A percentile compares a stretch with the other conserved stretches of the same genome.
Conservation (phyloP, 1,284 basidiomycete genomes). For the Marasmius sp. region DNA sequence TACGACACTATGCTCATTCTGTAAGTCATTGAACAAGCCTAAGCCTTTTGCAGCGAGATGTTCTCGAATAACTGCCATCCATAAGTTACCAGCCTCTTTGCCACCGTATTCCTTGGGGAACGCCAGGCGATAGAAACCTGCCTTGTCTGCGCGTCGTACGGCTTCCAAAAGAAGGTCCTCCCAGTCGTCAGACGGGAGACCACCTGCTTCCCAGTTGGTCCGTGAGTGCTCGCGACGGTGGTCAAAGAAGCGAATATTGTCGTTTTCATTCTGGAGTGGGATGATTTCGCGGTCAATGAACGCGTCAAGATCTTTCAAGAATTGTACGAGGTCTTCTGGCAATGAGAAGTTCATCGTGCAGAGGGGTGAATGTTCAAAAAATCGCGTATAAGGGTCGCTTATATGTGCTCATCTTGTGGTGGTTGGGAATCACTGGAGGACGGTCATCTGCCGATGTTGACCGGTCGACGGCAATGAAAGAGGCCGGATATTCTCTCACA, state of each 20-base stretch:
- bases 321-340: slow-evolving; percentile 2
- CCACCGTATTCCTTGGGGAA: slow-evolving; percentile 11
- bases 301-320: slow-evolving; percentile 5
- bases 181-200: slow-evolving; percentile 8
- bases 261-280: slow-evolving; percentile 5
- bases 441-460: no score
- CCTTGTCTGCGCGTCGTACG: slow-evolving; percentile 4
- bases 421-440: no score
- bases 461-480: no score
- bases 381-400: not conserved
- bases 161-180: slow-evolving; percentile 6
- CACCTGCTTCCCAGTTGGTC: slow-evolving; percentile 7
- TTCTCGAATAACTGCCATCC: slow-evolving; percentile 10
- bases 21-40: slow-evolving; percentile 9
- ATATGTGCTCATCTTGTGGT: no score
- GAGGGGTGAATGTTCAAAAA: not conserved
- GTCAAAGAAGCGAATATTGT: slow-evolving; percentile 12
- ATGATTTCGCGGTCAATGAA: slow-evolving; percentile 7
- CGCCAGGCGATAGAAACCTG: slow-evolving; percentile 8
- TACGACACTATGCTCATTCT: slow-evolving; percentile 11
- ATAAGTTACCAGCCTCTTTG: slow-evolving; percentile 5
- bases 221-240: slow-evolving; percentile 10
- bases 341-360: slow-evolving; percentile 5
- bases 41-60: slow-evolving; percentile 10
- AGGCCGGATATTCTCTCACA: no score